Conservation (phyloP, 2,329 filamentous ascomycete species). For the Dendryphion nanum region DNA sequence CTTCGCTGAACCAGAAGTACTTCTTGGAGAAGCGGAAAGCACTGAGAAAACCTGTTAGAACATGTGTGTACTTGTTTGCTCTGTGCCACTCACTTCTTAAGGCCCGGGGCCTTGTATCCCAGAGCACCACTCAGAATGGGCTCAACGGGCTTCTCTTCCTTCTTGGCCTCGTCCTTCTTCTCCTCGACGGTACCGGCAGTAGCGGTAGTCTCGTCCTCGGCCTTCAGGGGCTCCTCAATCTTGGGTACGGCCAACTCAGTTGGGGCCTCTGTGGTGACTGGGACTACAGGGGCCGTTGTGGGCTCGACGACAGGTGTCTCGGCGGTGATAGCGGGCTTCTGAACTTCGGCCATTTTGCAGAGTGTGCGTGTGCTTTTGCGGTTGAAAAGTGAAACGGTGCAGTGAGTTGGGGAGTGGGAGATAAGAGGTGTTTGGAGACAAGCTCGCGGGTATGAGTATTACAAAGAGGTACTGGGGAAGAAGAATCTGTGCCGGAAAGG, state of each 20-base stretch:
- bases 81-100: conserved; percentile 75
- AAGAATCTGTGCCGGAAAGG: conserved; percentile 30
- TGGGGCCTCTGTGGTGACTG: conserved; percentile 42
- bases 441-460: conserved; percentile 27
- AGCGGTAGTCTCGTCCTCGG: conserved; percentile 23
- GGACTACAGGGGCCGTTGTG: conserved; percentile 25
- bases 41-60: conserved; percentile 50
- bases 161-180: conserved; percentile 42
- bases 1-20: conserved; percentile 68
- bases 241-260: conserved; percentile 28
- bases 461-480: conserved; percentile 32
- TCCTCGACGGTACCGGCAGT: conserved; percentile 37
- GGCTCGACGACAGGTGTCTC: conserved; percentile 36
- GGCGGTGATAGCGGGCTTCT: conserved; percentile 26
- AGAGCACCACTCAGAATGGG: conserved; percentile 81
- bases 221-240: conserved; percentile 43
- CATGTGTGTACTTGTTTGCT: neutral
- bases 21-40: conserved; percentile 89
- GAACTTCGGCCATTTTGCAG: conserved; percentile 58
- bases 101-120: conserved; percentile 84
- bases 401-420: conserved; percentile 10
- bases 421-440: conserved; percentile 19
- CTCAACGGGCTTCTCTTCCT: conserved; percentile 54
- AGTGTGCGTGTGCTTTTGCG: neutral
- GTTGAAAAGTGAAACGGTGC: conserved; percentile 1